Evolutionary conservation across 208 protist species (phyloP).

Genomic region (Lotmaria passim): DNA sequence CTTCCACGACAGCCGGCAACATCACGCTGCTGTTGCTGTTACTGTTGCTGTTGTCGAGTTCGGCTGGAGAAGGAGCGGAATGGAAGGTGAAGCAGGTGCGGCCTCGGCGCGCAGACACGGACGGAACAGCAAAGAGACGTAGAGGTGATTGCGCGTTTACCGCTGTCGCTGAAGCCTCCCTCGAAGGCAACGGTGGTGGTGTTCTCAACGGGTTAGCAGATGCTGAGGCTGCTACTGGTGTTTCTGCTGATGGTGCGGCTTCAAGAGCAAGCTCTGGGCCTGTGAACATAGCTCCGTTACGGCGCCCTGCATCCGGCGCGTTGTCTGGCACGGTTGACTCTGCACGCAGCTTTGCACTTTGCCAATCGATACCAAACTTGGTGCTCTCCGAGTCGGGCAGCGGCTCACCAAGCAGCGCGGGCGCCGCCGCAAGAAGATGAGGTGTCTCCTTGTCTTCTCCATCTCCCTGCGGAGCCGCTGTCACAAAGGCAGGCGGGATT

Average conservation of each 20-base stretch:
- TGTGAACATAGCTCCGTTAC: too few relatives aligned
- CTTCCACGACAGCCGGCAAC: not conserved
- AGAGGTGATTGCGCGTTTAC: not conserved
- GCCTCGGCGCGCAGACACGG: constrained; percentile 14
- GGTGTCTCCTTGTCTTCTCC: not conserved
- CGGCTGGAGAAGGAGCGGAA: not conserved
- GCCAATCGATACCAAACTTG: not conserved
- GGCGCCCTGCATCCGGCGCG: too few relatives aligned
- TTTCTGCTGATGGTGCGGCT: not conserved
- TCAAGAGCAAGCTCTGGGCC: too few relatives aligned
- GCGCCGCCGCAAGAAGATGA: not conserved
- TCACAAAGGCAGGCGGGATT: not conserved
- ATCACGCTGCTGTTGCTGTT: not conserved
- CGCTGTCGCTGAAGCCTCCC: too few relatives aligned
- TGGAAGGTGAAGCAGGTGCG: constrained; percentile 35
- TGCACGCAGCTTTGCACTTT: too few relatives aligned
- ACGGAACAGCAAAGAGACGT: not conserved
- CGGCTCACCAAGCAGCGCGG: not conserved
- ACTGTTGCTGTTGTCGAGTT: not conserved
- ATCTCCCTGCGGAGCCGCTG: not conserved
- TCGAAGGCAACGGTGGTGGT: not conserved
- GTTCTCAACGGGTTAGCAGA: not conserved
- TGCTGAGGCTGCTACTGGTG: not conserved
- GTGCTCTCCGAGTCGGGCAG: not conserved
- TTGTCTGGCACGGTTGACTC: too few relatives aligned